These are phyloP conservation scores for Reutealis trisperma DNA, from an alignment of 345 rosid species.

Conservation along the genomic window DNA sequence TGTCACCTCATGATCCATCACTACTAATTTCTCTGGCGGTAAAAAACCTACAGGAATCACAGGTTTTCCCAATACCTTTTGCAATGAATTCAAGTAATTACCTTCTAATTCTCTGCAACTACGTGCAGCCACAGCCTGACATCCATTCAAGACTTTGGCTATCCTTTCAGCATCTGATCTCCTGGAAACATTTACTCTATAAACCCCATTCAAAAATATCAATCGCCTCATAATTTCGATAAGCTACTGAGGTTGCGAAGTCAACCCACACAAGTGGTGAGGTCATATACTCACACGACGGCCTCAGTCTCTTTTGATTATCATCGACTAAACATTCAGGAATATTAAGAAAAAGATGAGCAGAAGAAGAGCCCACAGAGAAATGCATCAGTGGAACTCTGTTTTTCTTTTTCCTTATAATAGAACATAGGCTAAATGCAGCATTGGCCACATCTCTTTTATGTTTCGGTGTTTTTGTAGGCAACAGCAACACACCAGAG, in stretches of 20 bases:
- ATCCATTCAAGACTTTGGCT: neutral
- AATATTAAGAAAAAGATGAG: neutral
- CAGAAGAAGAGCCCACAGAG: constrained; percentile 17
- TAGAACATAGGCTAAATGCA: too few relatives aligned
- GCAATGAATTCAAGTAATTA: constrained; percentile 14
- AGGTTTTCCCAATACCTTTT: constrained; percentile 1
- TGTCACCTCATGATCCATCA: constrained; percentile 10
- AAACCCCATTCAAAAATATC: neutral
- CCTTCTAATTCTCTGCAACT: constrained; percentile 31
- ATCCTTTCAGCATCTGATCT: constrained; percentile 16
- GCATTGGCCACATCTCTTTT: too few relatives aligned
- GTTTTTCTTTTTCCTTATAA: too few relatives aligned
- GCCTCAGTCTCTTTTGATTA: neutral
- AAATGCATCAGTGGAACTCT: constrained; percentile 21
- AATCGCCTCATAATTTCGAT: constrained; percentile 8
- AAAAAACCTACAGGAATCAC: constrained; percentile 35
- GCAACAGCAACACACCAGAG: too few relatives aligned
- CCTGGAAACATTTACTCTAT: constrained; percentile 22
- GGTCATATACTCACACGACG: constrained; percentile 19
- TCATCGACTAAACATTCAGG: constrained; percentile 15
- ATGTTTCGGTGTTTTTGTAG: too few relatives aligned
- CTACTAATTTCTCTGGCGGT: constrained; percentile 6
- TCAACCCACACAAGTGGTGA: constrained; percentile 25
- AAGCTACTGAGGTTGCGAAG: constrained; percentile 22
- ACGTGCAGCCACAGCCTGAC: constrained; percentile 21